Base-by-base conservation (phyloP, 768 basidiomycete genomes). In the Amylocystis lapponica region DNA sequence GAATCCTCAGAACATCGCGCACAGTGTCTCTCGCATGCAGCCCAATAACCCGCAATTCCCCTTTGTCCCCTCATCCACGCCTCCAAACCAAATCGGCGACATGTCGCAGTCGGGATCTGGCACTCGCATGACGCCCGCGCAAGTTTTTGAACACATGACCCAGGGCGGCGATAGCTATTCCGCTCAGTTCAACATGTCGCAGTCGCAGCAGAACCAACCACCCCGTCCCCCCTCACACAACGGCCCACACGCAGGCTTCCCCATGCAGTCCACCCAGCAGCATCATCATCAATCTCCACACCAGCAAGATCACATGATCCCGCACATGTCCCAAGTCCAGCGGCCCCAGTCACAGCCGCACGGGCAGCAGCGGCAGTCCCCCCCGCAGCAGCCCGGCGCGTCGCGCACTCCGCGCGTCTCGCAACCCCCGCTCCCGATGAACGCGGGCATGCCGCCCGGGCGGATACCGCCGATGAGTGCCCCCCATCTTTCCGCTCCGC, bases 321-420 rank as follows among this genome's bases (percentile, higher is more conserved):
- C 38, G 17, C 68, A 62, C 49, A 45, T 55, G 41, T 44, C 72
- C 71, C 45, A 48, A 9, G 43, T 10, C 2, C 74, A 67, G 49
- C 69, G 77, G 30, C 79, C 80, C 19, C 79, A 75, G 39, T 81
- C 80, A 3, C 82, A 82, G 45, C 78, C 76, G 3, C 78, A 76
- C 45, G 65, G 61, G 17, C 39, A 43, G 3, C 70, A 72, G 31
- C 70, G 67, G 35, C 68, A 74, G 33, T 74, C 25, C 5, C 71
- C 75, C 19, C 76, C 78, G 29, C 74, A 52, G 43, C 60, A 75
- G 46, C 55, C 71, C 9, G 70, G 71, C 10, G 64, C 60, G 40
- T 67, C 72, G 19, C 70, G 65, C 31, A 76, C 77, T 14, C 78
- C 76, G n/a, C 71, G 67, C 36, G 55, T 54, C 23, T 52, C 58